Conservation (phyloP, 306 rosid genomes). For the Cyamopsis tetragonoloba region DNA sequence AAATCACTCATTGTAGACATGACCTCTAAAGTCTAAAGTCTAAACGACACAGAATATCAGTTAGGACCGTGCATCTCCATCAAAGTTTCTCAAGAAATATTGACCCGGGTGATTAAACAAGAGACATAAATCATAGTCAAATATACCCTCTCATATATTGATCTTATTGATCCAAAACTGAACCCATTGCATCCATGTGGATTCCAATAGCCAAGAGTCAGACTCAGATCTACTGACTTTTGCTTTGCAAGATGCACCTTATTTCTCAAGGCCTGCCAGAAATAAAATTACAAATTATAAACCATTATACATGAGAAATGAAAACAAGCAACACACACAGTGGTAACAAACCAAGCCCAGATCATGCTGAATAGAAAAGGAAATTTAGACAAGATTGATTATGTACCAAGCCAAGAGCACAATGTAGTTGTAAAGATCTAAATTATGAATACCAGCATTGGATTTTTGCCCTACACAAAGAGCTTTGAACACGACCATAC, state of each 20-base stretch:
- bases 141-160: conserved; percentile 42
- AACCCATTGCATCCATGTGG: conserved; percentile 26
- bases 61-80: conserved; percentile 5
- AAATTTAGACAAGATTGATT: not conserved
- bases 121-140: conserved; percentile 16
- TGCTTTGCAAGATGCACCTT: conserved; percentile 29
- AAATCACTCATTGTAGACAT: not conserved
- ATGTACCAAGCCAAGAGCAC: not conserved
- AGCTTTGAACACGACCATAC: not conserved
- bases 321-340: not conserved
- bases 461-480: not conserved
- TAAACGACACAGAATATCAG: not conserved
- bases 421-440: not conserved
- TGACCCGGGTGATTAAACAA: not conserved
- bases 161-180: conserved; percentile 28
- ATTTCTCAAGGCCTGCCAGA: conserved; percentile 40
- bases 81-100: not conserved
- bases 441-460: not conserved
- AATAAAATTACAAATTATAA: not conserved
- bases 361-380: not conserved
- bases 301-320: not conserved
- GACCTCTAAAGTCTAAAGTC: too few relatives aligned
- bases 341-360: not conserved
- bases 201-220: conserved; percentile 33
- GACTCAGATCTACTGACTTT: conserved; percentile 21